These are phyloP conservation scores for Comarum palustre DNA, from an alignment of 306 rosid genomes.

Conservation along the genomic window DNA sequence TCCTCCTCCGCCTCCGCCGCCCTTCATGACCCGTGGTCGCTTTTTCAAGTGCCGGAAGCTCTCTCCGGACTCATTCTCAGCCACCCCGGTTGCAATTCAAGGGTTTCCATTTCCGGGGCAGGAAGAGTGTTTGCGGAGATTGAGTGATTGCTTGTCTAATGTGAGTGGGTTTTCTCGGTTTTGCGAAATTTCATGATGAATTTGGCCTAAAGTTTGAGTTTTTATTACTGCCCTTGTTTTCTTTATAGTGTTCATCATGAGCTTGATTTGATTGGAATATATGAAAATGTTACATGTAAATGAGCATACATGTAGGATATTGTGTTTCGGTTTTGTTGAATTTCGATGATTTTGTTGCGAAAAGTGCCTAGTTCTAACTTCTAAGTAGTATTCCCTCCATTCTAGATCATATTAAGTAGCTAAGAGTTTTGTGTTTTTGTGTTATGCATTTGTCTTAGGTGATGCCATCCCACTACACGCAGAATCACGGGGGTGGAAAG, in stretches of 20 bases:
- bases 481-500: slow-evolving; percentile 54
- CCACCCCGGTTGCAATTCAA: slow-evolving; percentile 41
- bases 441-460: slow-evolving; percentile 39
- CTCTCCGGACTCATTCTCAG: slow-evolving; percentile 55
- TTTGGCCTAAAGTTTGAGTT: not conserved
- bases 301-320: too few species aligned
- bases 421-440: not conserved
- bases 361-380: too few species aligned
- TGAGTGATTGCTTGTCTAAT: slow-evolving; percentile 39
- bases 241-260: not conserved
- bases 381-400: too few species aligned
- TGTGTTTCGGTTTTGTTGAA: too few species aligned
- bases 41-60: slow-evolving; percentile 72
- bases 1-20: slow-evolving; percentile 13
- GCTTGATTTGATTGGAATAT: not conserved
- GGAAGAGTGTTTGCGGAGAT: slow-evolving; percentile 37
- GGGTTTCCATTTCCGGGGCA: slow-evolving; percentile 43
- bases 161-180: slow-evolving; percentile 31
- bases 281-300: too few species aligned
- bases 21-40: slow-evolving; percentile 45
- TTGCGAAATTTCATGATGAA: not conserved
- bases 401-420: not conserved
- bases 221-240: not conserved
- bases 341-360: too few species aligned
- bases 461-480: slow-evolving; percentile 72